A percentile compares a stretch with the other conserved stretches of the same genome.
Evolutionary conservation across 2,329 filamentous ascomycete genomes (phyloP).

Genomic region (Arthrobotrys sphaeroides): DNA sequence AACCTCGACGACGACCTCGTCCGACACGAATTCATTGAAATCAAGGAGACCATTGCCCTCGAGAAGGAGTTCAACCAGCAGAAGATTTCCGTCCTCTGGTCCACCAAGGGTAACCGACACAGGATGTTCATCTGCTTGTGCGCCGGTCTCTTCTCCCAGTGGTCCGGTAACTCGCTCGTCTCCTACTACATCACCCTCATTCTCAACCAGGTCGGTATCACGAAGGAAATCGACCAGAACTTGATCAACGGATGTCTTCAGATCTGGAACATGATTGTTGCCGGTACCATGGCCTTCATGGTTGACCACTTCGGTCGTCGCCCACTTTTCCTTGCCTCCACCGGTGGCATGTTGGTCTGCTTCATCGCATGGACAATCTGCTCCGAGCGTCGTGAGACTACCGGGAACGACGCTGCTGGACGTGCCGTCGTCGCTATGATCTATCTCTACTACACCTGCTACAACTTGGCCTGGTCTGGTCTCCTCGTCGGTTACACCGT

Average conservation of each 20-base stretch:
- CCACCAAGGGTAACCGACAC: constrained; percentile 67
- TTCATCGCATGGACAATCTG: constrained; percentile 63
- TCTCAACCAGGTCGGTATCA: constrained; percentile 57
- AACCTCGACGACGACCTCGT: constrained; percentile 62
- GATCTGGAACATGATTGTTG: constrained; percentile 58
- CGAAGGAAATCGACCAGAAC: constrained; percentile 56
- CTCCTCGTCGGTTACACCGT: constrained; percentile 63
- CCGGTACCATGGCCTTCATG: constrained; percentile 57
- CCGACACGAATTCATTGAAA: constrained; percentile 63
- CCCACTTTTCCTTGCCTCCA: constrained; percentile 62
- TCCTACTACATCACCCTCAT: constrained; percentile 62
- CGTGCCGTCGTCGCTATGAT: constrained; percentile 60
- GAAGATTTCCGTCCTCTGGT: constrained; percentile 64
- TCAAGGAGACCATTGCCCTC: constrained; percentile 63
- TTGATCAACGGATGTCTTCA: constrained; percentile 64
- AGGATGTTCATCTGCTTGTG: constrained; percentile 67
- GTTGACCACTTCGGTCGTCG: constrained; percentile 59
- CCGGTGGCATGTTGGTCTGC: constrained; percentile 61
- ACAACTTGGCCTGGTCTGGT: constrained; percentile 62
- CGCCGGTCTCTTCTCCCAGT: constrained; percentile 69
- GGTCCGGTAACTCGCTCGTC: constrained; percentile 67
- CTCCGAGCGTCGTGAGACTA: constrained; percentile 59
- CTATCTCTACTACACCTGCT: constrained; percentile 60
- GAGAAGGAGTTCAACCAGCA: constrained; percentile 65
- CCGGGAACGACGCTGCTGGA: constrained; percentile 56